Evolutionary conservation across 306 rosid genomes (phyloP), one percentile per base, ranked within the genome.

Genomic region (Quercus dentata): DNA sequence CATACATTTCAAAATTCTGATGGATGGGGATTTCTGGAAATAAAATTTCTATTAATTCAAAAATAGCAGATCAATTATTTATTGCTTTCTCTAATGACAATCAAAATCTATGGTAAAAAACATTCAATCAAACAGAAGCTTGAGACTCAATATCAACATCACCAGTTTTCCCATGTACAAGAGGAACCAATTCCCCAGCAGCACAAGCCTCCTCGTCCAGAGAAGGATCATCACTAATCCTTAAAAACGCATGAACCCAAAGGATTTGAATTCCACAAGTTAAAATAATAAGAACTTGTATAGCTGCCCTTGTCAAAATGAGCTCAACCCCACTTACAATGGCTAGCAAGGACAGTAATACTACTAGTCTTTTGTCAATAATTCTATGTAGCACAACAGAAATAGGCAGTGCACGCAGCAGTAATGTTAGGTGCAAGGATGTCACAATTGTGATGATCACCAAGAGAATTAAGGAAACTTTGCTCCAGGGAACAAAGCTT

Each of bases 241-340:
- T 73, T 1, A 91, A 85, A 83, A 88, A 78, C 1, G 97, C 94
- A 88, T 91, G 97, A 74, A 86, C 77, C 89, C 88, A 83, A 78
- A 86, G 59, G 1, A 89, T 0, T 14, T 90, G 94, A 19, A 75
- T 6, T 52, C 82, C 77, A 54, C 81, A 55, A n/a, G 81, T 87
- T 38, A 89, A 76, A 71, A 83, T 82, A 63, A 75, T 75, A 2
- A 86, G 82, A 33, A 91, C 78, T 69, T 89, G 94, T 64, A 85
- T 74, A 15, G 80, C 94, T 2, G 92, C 92, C 0, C 7, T 0
- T 0, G 92, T 91, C 44, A 86, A 21, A 69, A 86, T 74, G 74
- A 91, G 80, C 85, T 83, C 88, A 28, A 78, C 73, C 3, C 81
- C 74, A 15, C 88, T 85, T 56, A 76, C 94, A 28, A 88, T 20